Evolutionary conservation across 1,284 basidiomycete genomes (phyloP), one percentile per base, ranked within the genome.

Genomic region (Bondarzewia mesenterica): DNA sequence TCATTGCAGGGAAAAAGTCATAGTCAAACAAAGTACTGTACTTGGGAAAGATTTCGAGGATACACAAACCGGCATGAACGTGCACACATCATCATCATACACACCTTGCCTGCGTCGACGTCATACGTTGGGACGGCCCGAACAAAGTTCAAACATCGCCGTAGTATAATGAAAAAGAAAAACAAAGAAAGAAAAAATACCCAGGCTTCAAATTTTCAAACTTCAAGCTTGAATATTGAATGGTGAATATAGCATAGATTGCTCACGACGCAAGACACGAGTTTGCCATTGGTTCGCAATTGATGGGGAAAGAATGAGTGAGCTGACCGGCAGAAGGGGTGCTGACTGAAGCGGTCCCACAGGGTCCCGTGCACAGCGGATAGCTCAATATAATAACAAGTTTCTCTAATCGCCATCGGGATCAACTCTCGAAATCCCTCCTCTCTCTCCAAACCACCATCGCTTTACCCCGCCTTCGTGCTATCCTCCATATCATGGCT

Each of bases 401-500:
- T n/a, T 32, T 32, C 49, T 46, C 26, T 47, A 49, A 32, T 47
- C 44, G 35, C 20, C 10, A 21, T 46, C 41, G 36, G 15, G 25
- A 32, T 35, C 49, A 22, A 5, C 35, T 36, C 41, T 46, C 44
- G 49, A 22, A 44, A 49, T 52, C 44, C 36, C 50, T 53, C 54
- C 42, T 50, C 57, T 52, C 55, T 58, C 56, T 57, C 57, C 53
- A 61, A n/a, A 55, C 58, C 52, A 55, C 54, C 58, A 55, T 58
- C 48, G 43, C 51, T 25, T 51, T 56, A 56, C 47, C 53, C 42
- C 61, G 56, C 50, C 56, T 65, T 51, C 51, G 50, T 38, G 53
- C 51, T 50, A 56, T 57, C 44, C 57, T 57, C 25, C 44, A 41
- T 40, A 62, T 63, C 56, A 75, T 77, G 74, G 60, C 74, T 53